Percentiles rank a stretch among this genome's conserved stretches.
Evolutionary conservation across 2,329 filamentous ascomycete species (phyloP).

Genomic region (Colletotrichum lupini): DNA sequence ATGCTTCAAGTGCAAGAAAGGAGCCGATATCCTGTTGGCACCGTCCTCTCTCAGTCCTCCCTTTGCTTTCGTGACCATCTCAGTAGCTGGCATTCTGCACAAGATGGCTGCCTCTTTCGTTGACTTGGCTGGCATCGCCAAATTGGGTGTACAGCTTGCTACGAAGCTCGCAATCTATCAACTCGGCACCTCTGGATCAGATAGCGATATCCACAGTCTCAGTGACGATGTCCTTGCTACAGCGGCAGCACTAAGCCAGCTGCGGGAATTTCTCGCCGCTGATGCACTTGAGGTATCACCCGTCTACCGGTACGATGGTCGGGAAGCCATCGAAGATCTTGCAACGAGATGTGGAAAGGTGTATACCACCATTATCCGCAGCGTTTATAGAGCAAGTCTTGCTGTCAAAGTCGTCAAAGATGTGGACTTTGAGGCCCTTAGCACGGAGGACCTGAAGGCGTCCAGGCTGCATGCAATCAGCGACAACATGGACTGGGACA

Average conservation of each 20-base stretch:
- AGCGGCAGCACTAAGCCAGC: constrained; percentile 3
- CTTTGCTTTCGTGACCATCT: neutral
- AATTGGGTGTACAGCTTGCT: constrained; percentile 18
- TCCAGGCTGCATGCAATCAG: constrained; percentile 13
- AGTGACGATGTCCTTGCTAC: constrained; percentile 1
- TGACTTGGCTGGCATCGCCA: constrained; percentile 22
- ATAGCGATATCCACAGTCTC: neutral
- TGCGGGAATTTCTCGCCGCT: constrained; percentile 11
- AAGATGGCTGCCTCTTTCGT: neutral
- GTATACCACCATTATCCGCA: constrained; percentile 21
- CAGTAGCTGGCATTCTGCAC: neutral
- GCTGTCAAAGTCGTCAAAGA: constrained; percentile 14
- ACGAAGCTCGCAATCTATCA: constrained; percentile 23
- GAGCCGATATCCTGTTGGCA: neutral
- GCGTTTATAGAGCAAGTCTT: constrained; percentile 19
- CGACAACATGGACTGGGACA: neutral
- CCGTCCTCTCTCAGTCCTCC: neutral
- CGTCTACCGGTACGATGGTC: constrained; percentile 24
- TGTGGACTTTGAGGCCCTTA: constrained; percentile 1
- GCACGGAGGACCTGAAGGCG: constrained; percentile 17
- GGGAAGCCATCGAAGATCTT: constrained; percentile 18
- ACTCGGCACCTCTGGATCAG: neutral
- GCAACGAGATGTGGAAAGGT: constrained; percentile 14
- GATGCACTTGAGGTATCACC: constrained; percentile 4
- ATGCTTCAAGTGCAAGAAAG: neutral